A percentile compares a stretch with the other conserved stretches of the same genome.
Evolutionary conservation across 1,139 yeast genomes (phyloP).

Genomic region (Pichia sp.): DNA sequence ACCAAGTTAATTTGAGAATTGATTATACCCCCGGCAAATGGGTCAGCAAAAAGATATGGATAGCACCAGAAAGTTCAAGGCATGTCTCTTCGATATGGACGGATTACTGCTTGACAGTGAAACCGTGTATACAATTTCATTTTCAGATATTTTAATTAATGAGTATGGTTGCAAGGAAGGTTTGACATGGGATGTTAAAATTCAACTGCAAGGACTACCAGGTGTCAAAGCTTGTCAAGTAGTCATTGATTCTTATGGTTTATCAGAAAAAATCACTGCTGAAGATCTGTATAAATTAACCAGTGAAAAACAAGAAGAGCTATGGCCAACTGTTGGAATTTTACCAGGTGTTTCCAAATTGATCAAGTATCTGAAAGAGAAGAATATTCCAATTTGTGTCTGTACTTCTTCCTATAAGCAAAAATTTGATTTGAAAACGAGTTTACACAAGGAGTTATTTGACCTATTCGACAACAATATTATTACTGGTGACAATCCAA

Average conservation of each 20-base stretch:
- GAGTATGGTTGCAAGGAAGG: conserved; percentile 59
- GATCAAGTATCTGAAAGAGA: conserved; percentile 38
- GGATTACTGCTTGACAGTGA: conserved; percentile 89
- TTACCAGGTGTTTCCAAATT: conserved; percentile 83
- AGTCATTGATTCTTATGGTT: conserved; percentile 56
- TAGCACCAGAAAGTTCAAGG: conserved; percentile 35
- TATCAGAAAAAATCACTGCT: conserved; percentile 49
- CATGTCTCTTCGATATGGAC: conserved; percentile 96
- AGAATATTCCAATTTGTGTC: conserved; percentile 69
- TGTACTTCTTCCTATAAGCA: conserved; percentile 76
- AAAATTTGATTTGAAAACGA: conserved; percentile 62
- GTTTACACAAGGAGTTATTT: conserved; percentile 54
- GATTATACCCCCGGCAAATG: too few relatives aligned
- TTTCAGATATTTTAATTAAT: conserved; percentile 53
- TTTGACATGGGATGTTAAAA: conserved; percentile 84
- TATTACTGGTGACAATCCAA: conserved; percentile 81
- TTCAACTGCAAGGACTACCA: conserved; percentile 84
- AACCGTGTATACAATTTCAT: conserved; percentile 75
- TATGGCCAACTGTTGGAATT: conserved; percentile 58
- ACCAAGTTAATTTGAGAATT: too few relatives aligned
- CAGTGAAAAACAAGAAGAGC: conserved; percentile 40
- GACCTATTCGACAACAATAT: conserved; percentile 56
- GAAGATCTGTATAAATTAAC: conserved; percentile 51
- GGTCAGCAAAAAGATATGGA: too few relatives aligned
- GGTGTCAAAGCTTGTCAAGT: conserved; percentile 63